Conservation (phyloP, 305 asterid species). For the Solanum hybrid region DNA sequence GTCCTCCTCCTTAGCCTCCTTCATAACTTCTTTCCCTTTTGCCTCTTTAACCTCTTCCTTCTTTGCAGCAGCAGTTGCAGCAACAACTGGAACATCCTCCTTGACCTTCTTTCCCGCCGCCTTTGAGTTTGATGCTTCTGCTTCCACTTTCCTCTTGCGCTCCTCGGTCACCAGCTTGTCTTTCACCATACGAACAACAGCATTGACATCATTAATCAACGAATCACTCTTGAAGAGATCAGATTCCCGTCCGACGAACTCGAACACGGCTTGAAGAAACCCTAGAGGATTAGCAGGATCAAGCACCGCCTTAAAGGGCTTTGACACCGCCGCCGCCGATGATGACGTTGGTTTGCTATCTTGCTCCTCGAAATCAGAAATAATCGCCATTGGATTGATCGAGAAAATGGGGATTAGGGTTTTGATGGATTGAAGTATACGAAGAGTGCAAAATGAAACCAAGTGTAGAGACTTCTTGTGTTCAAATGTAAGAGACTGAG, state of each 20-base stretch:
- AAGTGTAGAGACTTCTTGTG: not conserved
- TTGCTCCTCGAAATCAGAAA: conserved; percentile 53
- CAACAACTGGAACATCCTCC: conserved; percentile 17
- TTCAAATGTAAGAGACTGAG: not conserved
- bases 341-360: conserved; percentile 22
- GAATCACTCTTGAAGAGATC: conserved; percentile 65
- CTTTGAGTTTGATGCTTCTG: conserved; percentile 24
- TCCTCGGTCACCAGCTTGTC: conserved; percentile 37
- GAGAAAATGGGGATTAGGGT: not conserved
- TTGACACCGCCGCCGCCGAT: conserved; percentile 19
- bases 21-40: conserved; percentile 11
- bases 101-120: conserved; percentile 28
- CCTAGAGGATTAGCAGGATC: conserved; percentile 57
- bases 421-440: not conserved
- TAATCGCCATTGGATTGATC: conserved; percentile 32
- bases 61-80: not conserved
- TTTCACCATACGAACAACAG: conserved; percentile 59
- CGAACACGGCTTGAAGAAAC: conserved; percentile 45
- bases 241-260: conserved; percentile 53
- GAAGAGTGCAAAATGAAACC: not conserved
- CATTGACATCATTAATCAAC: conserved; percentile 41
- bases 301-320: conserved; percentile 40
- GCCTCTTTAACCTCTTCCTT: conserved; percentile 1
- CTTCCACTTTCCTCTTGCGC: conserved; percentile 33
- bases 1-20: conserved; percentile 9